A percentile compares a stretch with the other conserved stretches of the same genome.
Evolutionary conservation across 1,284 basidiomycete genomes (phyloP).

Genomic region (Ceratobasidium papillatum): DNA sequence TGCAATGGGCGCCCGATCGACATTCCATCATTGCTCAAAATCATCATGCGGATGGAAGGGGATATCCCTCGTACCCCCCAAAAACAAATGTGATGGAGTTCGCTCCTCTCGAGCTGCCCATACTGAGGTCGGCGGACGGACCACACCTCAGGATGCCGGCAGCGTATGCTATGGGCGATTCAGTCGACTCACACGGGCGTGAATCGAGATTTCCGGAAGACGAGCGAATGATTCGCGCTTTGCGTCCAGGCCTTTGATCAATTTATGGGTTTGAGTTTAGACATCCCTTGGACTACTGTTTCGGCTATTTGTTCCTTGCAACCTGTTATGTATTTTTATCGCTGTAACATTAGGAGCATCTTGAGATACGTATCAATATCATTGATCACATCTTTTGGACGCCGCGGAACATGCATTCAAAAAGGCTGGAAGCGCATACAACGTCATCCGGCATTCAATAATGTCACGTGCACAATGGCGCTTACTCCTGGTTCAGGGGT

Average conservation of each 20-base stretch:
- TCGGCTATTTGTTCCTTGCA: conserved; percentile 1
- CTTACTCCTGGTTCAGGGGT: conserved; percentile 10
- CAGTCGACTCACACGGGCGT: conserved; percentile 49
- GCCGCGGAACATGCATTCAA: background rate
- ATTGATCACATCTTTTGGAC: background rate
- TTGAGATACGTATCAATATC: background rate
- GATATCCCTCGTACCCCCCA: conserved; percentile 11
- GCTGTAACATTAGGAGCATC: conserved; percentile 19
- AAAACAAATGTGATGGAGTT: background rate
- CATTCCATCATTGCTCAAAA: background rate
- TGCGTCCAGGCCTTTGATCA: conserved; percentile 53
- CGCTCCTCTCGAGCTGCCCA: conserved; percentile 19
- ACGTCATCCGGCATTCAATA: conserved; percentile 54
- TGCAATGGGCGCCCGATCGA: conserved; percentile 39
- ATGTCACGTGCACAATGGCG: conserved; percentile 21
- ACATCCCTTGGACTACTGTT: conserved; percentile 18
- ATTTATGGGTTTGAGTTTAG: background rate
- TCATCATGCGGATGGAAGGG: conserved; percentile 13
- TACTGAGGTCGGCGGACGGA: conserved; percentile 9
- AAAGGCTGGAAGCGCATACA: conserved; percentile 13
- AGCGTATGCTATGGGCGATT: conserved; percentile 6
- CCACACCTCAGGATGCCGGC: conserved; percentile 19
- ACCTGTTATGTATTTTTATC: conserved; percentile 34
- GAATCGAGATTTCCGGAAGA: conserved; percentile 64
- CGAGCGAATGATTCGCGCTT: conserved; percentile 67